Evolutionary conservation across 768 basidiomycete species (phyloP).

Genomic region (Mycena crocata): DNA sequence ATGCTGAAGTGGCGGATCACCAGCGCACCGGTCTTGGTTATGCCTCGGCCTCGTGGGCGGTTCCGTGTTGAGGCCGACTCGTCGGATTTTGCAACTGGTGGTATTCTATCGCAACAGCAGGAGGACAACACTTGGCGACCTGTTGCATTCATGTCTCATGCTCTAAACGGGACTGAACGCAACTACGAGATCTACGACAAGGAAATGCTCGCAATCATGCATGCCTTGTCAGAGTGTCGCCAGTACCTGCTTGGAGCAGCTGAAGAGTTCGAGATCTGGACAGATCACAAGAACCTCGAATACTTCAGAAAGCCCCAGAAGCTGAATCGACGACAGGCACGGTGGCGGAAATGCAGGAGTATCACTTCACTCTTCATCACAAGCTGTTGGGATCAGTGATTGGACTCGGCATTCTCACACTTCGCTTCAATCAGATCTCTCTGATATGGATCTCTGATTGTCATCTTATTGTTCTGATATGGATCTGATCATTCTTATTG

Average conservation of each 20-base stretch:
- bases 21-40: neutral
- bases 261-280: conserved; percentile 19
- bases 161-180: conserved; percentile 16
- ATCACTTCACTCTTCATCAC: too few relatives aligned
- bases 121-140: conserved; percentile 21
- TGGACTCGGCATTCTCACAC: too few relatives aligned
- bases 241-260: conserved; percentile 27
- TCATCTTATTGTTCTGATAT: too few relatives aligned
- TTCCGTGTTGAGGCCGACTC: conserved; percentile 21
- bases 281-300: too few relatives aligned
- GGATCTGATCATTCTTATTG: too few relatives aligned
- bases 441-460: too few relatives aligned
- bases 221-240: conserved; percentile 26
- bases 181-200: conserved; percentile 36
- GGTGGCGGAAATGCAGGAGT: too few relatives aligned
- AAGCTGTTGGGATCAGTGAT: too few relatives aligned
- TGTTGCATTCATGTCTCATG: conserved; percentile 21
- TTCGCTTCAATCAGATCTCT: too few relatives aligned
- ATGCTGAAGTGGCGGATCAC: neutral
- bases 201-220: conserved; percentile 35
- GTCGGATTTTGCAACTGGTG: conserved; percentile 10
- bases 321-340: too few relatives aligned
- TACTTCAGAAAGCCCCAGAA: too few relatives aligned
- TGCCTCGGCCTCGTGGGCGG: neutral
- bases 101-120: conserved; percentile 1